These are phyloP conservation scores for Fusarium sublunatum DNA, from an alignment of 2,329 filamentous ascomycete genomes.

Conservation along the genomic window DNA sequence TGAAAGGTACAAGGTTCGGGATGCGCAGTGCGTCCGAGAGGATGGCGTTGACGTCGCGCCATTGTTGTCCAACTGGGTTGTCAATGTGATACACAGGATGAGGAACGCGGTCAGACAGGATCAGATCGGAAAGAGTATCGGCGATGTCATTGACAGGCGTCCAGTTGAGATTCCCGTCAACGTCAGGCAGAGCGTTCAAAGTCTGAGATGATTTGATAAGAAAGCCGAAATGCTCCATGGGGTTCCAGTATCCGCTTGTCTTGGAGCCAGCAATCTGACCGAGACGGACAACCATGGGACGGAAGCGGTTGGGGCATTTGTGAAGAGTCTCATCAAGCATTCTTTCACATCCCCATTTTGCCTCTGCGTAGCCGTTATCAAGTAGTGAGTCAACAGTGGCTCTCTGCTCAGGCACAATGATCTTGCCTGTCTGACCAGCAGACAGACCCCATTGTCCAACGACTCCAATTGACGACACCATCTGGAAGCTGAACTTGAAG, in stretches of 20 bases:
- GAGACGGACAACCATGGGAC: slow-evolving; percentile 37
- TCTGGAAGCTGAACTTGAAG: slow-evolving; percentile 38
- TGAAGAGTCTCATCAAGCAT: slow-evolving; percentile 41
- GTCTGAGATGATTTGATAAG: slow-evolving; percentile 40
- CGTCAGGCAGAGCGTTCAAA: slow-evolving; percentile 28
- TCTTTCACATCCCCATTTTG: slow-evolving; percentile 39
- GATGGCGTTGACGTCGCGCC: slow-evolving; percentile 31
- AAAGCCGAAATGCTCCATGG: slow-evolving; percentile 42
- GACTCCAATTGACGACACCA: slow-evolving; percentile 23
- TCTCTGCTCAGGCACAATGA: slow-evolving; percentile 25
- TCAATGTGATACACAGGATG: slow-evolving; percentile 31
- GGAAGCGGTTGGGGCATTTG: slow-evolving; percentile 31
- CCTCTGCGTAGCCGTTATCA: slow-evolving; percentile 36
- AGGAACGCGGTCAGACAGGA: slow-evolving; percentile 10
- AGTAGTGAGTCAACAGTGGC: slow-evolving; percentile 25
- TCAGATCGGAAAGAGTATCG: slow-evolving; percentile 8
- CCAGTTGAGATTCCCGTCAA: slow-evolving; percentile 28
- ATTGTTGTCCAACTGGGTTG: slow-evolving; percentile 30
- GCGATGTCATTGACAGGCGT: slow-evolving; percentile 33
- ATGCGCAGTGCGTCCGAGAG: slow-evolving; percentile 22
- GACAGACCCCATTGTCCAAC: slow-evolving; percentile 25
- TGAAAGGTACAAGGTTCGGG: slow-evolving; percentile 20
- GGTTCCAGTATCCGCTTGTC: slow-evolving; percentile 41
- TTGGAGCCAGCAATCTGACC: slow-evolving; percentile 41
- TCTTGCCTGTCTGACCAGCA: slow-evolving; percentile 24